These are phyloP conservation scores for Colletotrichum horii DNA, from an alignment of 2,329 filamentous ascomycete species.

Conservation along the genomic window DNA sequence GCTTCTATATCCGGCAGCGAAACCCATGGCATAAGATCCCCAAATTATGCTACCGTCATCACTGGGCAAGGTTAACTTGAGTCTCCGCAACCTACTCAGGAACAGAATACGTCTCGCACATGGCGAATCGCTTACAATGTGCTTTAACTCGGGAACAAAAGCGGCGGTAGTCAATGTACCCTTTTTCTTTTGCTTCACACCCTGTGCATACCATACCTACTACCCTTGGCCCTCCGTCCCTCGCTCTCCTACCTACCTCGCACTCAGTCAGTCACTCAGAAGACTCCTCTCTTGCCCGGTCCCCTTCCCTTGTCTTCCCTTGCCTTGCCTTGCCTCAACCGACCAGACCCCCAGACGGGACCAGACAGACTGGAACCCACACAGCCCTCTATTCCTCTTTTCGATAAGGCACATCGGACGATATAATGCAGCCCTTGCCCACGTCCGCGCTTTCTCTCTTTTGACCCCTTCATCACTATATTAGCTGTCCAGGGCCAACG, in stretches of 20 bases:
- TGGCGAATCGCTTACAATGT: conserved; percentile 48
- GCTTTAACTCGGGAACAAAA: conserved; percentile 51
- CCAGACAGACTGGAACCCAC: conserved; percentile 20
- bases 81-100: conserved; percentile 47
- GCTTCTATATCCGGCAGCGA: conserved; percentile 58
- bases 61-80: conserved; percentile 48
- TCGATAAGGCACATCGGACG: conserved; percentile 49
- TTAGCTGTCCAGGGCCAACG: conserved; percentile 35
- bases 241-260: neutral
- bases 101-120: conserved; percentile 54
- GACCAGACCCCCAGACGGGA: conserved; percentile 2
- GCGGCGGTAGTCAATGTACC: conserved; percentile 41
- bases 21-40: conserved; percentile 61
- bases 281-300: conserved; percentile 1
- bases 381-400: conserved; percentile 27
- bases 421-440: conserved; percentile 50
- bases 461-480: conserved; percentile 38
- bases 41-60: conserved; percentile 63
- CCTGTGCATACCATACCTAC: neutral
- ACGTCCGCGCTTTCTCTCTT: conserved; percentile 32
- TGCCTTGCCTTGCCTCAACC: neutral
- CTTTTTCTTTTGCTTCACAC: conserved; percentile 18
- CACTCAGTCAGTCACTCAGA: neutral
- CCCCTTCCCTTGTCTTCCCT: neutral
- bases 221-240: conserved; percentile 32